Conservation (phyloP, 2,329 filamentous ascomycete species). For the Paracamarosporium sp. region DNA sequence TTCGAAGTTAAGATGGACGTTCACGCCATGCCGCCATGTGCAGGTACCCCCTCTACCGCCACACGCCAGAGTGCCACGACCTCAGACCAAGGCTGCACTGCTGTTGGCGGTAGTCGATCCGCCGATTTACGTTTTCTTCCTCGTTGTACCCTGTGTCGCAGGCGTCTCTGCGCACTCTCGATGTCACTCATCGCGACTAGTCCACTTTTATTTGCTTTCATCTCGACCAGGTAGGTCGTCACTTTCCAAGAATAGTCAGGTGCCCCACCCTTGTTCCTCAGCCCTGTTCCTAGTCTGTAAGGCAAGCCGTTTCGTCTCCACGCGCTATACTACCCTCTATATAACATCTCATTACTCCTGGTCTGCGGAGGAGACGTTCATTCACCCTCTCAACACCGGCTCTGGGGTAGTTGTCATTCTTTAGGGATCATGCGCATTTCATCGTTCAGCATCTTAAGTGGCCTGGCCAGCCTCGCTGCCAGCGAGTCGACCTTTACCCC, state of each 20-base stretch:
- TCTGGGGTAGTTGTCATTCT: neutral
- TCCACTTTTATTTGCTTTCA: neutral
- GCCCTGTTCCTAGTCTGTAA: neutral
- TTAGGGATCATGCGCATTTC: constrained; percentile 27
- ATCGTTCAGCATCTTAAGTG: constrained; percentile 22
- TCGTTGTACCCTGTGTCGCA: neutral
- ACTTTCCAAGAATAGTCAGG: constrained; percentile 16
- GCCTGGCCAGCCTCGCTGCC: constrained; percentile 15
- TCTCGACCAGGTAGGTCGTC: constrained; percentile 9
- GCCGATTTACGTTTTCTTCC: neutral
- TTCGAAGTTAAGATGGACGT: neutral
- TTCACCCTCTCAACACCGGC: constrained; percentile 7
- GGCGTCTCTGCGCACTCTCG: neutral
- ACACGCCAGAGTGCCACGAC: neutral
- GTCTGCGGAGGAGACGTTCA: constrained; percentile 9
- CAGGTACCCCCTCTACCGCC: neutral
- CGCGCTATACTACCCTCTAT: constrained; percentile 12
- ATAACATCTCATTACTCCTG: constrained; percentile 12
- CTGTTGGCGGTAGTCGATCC: constrained; percentile 10
- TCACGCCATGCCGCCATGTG: constrained; percentile 2
- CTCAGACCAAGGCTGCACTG: constrained; percentile 6
- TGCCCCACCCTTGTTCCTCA: constrained; percentile 7
- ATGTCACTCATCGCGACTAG: neutral
- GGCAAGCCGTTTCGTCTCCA: constrained; percentile 4
- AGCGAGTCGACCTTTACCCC: constrained; percentile 65